Evolutionary conservation across 768 basidiomycete species (phyloP).

Genomic region (Trametes cubensis): DNA sequence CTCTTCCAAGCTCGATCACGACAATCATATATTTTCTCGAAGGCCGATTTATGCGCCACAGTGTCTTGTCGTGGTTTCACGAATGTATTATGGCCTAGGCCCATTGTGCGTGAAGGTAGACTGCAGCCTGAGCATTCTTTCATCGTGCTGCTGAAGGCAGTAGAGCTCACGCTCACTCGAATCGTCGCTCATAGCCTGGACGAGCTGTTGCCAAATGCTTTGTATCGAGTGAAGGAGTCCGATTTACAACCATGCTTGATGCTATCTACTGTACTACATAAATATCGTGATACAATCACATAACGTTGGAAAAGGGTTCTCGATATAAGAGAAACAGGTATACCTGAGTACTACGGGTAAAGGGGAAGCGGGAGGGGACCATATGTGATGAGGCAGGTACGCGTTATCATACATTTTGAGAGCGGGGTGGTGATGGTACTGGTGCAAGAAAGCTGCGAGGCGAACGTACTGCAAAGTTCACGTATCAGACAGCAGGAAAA

Average conservation of each 20-base stretch:
- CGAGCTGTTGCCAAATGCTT: too few species aligned
- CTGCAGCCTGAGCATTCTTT: too few species aligned
- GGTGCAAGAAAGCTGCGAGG: not conserved
- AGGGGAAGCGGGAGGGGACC: not conserved
- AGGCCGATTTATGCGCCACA: too few species aligned
- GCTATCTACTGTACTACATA: constrained; percentile 18
- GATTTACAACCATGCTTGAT: not conserved
- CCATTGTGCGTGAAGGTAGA: too few species aligned
- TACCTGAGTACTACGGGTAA: constrained; percentile 15
- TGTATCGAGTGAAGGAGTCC: not conserved
- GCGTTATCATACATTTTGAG: constrained; percentile 13
- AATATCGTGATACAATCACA: constrained; percentile 13
- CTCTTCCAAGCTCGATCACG: too few species aligned
- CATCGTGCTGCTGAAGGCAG: too few species aligned
- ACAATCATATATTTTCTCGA: too few species aligned
- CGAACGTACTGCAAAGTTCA: not conserved
- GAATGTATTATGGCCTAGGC: too few species aligned
- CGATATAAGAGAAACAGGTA: constrained; percentile 9
- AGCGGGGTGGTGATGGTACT: not conserved
- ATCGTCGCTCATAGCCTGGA: too few species aligned
- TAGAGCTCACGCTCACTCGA: too few species aligned
- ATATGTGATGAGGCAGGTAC: not conserved
- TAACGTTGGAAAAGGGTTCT: not conserved
- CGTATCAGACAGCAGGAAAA: not conserved
- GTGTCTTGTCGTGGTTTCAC: too few species aligned